Base-by-base conservation (phyloP, 2,329 filamentous ascomycete species). In the Fonsecaea erecta region DNA sequence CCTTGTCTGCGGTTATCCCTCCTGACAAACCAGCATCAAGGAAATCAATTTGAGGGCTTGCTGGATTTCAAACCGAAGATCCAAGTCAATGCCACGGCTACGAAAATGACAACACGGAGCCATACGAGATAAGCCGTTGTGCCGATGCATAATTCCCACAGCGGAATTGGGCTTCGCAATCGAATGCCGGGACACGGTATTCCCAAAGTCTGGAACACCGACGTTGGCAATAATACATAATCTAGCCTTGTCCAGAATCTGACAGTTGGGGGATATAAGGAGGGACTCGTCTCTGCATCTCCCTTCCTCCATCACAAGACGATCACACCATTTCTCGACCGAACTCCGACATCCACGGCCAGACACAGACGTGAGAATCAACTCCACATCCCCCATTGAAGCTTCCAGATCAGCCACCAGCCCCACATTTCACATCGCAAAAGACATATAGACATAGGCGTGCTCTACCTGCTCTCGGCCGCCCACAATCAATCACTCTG, bases 371-470 rank as follows among this genome's bases (percentile, higher is more conserved):
- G 12, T 9, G 9, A 9, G 14, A 52, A 21, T 6, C 43, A 40
- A 35, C 53, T 63, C 60, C 53, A 63, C 60, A 63, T 63, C 52
- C 60, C 28, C 60, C 53, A 21, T 57, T 52, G 14, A 37, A 52
- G 16, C 37, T 32, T 59, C 40, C 57, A 21, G 18, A 21, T 21
- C 16, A 57, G 43, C 60, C 60, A 21, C 30, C 16, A 57, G 43
- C 60, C 60, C 53, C 53, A 57, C 60, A 52, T 63, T 16, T 3
- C 21, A 34, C 30, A 57, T 51, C 21, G 2, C 30, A n/a, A 24
- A 14, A 16, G 6, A 18, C 28, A 3, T 51, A n/a, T 30, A 37
- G 12, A 51, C 28, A 37, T 7, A 14, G 28, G 14, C 18, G 35
- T 28, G 30, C 16, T 24, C 32, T 55, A 2, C 32, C 34, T 18